A percentile compares a stretch with the other conserved stretches of the same genome.
Evolutionary conservation across 345 rosid species (phyloP).

Genomic region (Brassica cretica): DNA sequence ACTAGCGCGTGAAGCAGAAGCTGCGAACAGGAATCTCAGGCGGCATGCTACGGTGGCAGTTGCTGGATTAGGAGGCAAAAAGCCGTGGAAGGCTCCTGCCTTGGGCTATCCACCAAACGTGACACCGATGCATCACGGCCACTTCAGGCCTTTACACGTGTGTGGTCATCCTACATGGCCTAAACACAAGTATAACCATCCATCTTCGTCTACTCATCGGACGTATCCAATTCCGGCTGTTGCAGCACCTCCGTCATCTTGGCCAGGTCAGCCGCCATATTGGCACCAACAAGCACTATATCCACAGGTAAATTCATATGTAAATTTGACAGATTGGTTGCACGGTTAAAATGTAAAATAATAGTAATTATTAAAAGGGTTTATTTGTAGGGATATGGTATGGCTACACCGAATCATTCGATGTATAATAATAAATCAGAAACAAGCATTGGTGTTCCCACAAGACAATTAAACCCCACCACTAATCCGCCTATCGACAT

Average conservation of each 20-base stretch:
- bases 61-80: constrained; percentile 42
- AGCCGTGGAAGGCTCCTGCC: constrained; percentile 59
- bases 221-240: constrained; percentile 34
- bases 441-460: constrained; percentile 45
- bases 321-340: not conserved
- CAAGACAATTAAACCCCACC: constrained; percentile 44
- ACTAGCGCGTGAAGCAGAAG: constrained; percentile 81
- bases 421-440: constrained; percentile 27
- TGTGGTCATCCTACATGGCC: constrained; percentile 99
- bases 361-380: not conserved
- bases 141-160: constrained; percentile 75
- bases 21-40: constrained; percentile 74
- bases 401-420: constrained; percentile 29
- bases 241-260: constrained; percentile 43
- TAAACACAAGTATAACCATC: constrained; percentile 48
- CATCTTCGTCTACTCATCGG: constrained; percentile 43
- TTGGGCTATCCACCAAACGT: constrained; percentile 75
- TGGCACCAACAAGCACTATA: constrained; percentile 61
- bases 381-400: constrained; percentile 36
- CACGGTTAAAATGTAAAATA: not conserved
- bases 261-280: constrained; percentile 51
- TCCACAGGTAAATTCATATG: constrained; percentile 34
- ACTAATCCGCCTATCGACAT: constrained; percentile 57
- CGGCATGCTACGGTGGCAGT: constrained; percentile 60
- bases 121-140: constrained; percentile 46